Conservation (phyloP, 176 grass and related monocot species). For the Coix lacrymajobi region DNA sequence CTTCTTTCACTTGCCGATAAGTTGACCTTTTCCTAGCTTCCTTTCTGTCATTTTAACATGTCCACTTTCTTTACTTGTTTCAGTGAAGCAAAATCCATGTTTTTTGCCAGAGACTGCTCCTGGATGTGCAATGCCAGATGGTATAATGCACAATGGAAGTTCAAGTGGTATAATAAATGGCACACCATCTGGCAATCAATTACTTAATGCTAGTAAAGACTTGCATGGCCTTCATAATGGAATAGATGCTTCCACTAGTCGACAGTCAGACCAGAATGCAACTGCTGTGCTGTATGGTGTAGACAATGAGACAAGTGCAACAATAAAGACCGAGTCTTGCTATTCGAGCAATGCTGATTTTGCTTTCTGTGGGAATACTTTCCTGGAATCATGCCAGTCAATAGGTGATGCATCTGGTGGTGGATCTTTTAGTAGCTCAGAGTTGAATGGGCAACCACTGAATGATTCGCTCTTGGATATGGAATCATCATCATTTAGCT, state of each 20-base stretch:
- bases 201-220: conserved; percentile 57
- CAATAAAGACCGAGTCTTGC: conserved; percentile 74
- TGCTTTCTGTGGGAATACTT: conserved; percentile 61
- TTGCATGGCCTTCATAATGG: conserved; percentile 45
- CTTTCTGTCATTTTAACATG: conserved; percentile 14
- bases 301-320: conserved; percentile 38
- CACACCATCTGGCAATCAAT: conserved; percentile 41
- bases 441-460: conserved; percentile 77
- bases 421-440: conserved; percentile 90
- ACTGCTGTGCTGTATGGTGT: conserved; percentile 50
- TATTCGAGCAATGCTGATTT: conserved; percentile 82
- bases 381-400: conserved; percentile 75
- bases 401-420: conserved; percentile 83
- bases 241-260: conserved; percentile 38
- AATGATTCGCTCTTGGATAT: conserved; percentile 77
- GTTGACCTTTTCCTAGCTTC: not conserved
- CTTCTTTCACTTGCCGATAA: not conserved
- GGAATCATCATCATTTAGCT: conserved; percentile 69
- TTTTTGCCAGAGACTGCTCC: conserved; percentile 55
- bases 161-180: conserved; percentile 50
- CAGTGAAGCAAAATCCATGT: conserved; percentile 77
- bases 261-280: conserved; percentile 49
- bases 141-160: conserved; percentile 57
- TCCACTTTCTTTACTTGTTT: conserved; percentile 31
- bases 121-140: conserved; percentile 41